These are phyloP conservation scores for Arabis alpina DNA, from an alignment of 345 rosid genomes.

Conservation along the genomic window DNA sequence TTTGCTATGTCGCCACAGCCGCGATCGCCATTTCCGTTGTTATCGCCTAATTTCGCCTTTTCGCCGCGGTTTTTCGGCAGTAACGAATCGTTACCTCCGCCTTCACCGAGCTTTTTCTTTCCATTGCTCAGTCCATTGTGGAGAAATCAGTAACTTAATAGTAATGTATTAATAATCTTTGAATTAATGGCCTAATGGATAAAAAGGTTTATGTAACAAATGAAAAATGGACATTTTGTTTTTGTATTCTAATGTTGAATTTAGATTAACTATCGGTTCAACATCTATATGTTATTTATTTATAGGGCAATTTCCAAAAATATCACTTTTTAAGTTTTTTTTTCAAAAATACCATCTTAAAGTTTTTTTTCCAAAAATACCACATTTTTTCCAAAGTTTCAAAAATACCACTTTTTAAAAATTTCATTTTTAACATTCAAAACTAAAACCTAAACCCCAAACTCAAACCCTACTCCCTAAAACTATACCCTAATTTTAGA, in stretches of 20 bases:
- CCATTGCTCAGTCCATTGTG: slow-evolving; percentile 80
- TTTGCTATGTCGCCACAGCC: slow-evolving; percentile 64
- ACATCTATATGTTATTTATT: no score
- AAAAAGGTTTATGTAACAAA: background rate
- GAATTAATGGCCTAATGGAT: slow-evolving; percentile 3
- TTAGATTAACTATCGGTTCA: no score
- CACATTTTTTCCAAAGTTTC: no score
- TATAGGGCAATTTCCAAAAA: no score
- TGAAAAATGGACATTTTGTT: slow-evolving; percentile 15
- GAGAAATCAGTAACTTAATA: slow-evolving; percentile 54
- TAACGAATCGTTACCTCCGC: slow-evolving; percentile 71
- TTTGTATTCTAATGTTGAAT: background rate
- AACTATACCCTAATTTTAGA: no score
- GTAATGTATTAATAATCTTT: background rate
- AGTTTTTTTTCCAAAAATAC: no score
- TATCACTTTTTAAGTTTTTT: no score
- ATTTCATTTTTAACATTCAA: no score
- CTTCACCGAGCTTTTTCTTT: slow-evolving; percentile 75
- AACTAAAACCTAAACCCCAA: no score
- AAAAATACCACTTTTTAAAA: no score
- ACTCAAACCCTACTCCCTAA: no score
- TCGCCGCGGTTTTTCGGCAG: slow-evolving; percentile 81
- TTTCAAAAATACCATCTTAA: no score
- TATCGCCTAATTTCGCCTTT: slow-evolving; percentile 75
- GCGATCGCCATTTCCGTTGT: slow-evolving; percentile 61